Evolutionary conservation across 2,329 filamentous ascomycete species (phyloP), one percentile per base, ranked within the genome.

Genomic region (Xylariaceae sp.): DNA sequence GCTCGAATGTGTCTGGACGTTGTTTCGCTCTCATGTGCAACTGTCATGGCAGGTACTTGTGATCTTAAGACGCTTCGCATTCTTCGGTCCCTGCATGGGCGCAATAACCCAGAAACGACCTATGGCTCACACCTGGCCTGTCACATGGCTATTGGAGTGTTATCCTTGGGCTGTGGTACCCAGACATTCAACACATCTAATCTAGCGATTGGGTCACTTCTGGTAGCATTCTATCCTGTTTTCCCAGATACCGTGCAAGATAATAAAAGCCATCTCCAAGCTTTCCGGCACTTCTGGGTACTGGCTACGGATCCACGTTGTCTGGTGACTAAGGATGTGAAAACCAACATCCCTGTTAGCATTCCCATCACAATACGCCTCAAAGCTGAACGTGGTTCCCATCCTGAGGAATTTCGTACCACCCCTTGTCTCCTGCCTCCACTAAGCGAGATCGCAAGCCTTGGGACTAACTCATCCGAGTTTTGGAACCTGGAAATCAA

Each of bases 271-370:
- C 93, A 98, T 56, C 74, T 98, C 4, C 93, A 98, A 68, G 93
- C 94, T 3, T 93, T 98, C 68, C 82, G 94, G 4, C 91, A 98
- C 64, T 87, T 98, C 58, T 98, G 93, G 93, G 91, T 95, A 9
- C 74, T 98, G 3, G 93, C 93, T 2, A 85, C 87, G 0, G 93
- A 98, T 56, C 81, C 89, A 9, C 80, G 94, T 38, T 97, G 91
- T 59, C 76, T 98, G 0, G 80, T 98, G 1, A 79, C 88, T 15
- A 87, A 91, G 47, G 93, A 98, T 53, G 78, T 93, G 3, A 83
- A 93, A 44, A 95, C 88, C 0, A 81, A 85, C 31, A 81, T 89
- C 33, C 86, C 90, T 1, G 79, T 95, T 37, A 78, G 81, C 7
- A 76, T 90, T 2, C 81, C 87, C 0, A 73, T 95, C 34, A 73